phyloP scores from a whole-genome alignment of 1,139 yeast genomes.

The Kluyveromyces marxianus region DNA sequence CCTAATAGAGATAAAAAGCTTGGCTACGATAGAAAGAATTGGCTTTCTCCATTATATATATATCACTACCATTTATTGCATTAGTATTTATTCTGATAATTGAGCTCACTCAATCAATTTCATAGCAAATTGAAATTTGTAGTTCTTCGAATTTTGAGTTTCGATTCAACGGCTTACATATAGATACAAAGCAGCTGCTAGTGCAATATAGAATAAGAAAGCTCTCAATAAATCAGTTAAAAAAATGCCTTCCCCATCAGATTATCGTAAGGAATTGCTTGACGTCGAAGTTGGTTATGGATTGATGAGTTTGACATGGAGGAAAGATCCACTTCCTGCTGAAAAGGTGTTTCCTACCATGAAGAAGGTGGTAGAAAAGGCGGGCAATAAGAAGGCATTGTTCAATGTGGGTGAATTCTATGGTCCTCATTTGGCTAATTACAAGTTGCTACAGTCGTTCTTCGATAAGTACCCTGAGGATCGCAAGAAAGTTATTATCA shows the following conservation, averaged over 20 bases:
- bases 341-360: slow-evolving; percentile 37
- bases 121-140: too few relatives aligned
- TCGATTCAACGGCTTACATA: too few relatives aligned
- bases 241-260: slow-evolving; percentile 5
- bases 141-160: too few relatives aligned
- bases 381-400: slow-evolving; percentile 40
- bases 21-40: too few relatives aligned
- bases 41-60: too few relatives aligned
- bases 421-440: slow-evolving; percentile 46
- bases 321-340: slow-evolving; percentile 37
- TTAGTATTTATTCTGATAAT: too few relatives aligned
- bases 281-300: slow-evolving; percentile 27
- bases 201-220: too few relatives aligned
- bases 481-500: slow-evolving; percentile 45
- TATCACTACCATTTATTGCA: too few relatives aligned
- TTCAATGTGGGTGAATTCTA: slow-evolving; percentile 78
- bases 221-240: too few relatives aligned
- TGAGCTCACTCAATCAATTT: too few relatives aligned
- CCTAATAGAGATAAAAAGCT: too few relatives aligned
- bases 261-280: slow-evolving; percentile 3
- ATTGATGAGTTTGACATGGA: slow-evolving; percentile 44
- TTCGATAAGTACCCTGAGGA: slow-evolving; percentile 49
- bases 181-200: too few relatives aligned
- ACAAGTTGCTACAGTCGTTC: slow-evolving; percentile 50
- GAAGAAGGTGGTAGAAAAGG: slow-evolving; percentile 36